A percentile compares a stretch with the other conserved stretches of the same genome.
Conservation (phyloP, 176 grass and related monocot species). For the Zea luxurians region DNA sequence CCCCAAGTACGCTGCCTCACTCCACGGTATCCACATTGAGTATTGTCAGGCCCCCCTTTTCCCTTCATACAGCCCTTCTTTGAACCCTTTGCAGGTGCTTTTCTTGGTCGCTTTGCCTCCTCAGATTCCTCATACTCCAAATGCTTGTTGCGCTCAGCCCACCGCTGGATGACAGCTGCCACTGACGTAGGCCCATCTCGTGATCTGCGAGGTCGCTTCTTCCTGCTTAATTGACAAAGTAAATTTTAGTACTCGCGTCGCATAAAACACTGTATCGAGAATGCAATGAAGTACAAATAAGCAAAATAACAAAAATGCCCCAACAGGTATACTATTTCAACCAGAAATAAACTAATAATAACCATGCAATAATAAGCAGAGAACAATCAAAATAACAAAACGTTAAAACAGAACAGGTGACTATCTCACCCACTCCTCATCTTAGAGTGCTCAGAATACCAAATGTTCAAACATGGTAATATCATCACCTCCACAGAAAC, state of each 20-base stretch:
- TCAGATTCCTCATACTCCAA: constrained; percentile 19
- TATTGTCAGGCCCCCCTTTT: constrained; percentile 89
- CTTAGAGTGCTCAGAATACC: not conserved
- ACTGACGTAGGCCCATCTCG: constrained; percentile 61
- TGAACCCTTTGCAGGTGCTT: constrained; percentile 82
- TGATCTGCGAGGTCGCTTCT: constrained; percentile 68
- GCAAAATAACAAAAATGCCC: not conserved
- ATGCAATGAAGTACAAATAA: not conserved
- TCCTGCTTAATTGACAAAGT: constrained; percentile 40
- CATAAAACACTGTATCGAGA: not conserved
- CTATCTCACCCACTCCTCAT: not conserved
- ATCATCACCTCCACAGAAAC: constrained; percentile 12
- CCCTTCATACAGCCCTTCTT: constrained; percentile 97
- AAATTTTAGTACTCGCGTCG: constrained; percentile 8
- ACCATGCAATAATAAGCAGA: not conserved
- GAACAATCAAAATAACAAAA: not conserved
- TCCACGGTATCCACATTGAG: constrained; percentile 61
- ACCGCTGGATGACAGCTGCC: constrained; percentile 51
- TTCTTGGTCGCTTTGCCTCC: constrained; percentile 24
- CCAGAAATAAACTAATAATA: not conserved
- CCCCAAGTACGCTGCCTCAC: constrained; percentile 92
- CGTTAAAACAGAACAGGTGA: not conserved
- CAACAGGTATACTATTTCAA: not conserved
- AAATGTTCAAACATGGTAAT: not conserved
- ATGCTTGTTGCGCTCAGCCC: constrained; percentile 64